phyloP scores from a whole-genome alignment of 2,329 filamentous ascomycete genomes.

The Verticillium albo-atrum region DNA sequence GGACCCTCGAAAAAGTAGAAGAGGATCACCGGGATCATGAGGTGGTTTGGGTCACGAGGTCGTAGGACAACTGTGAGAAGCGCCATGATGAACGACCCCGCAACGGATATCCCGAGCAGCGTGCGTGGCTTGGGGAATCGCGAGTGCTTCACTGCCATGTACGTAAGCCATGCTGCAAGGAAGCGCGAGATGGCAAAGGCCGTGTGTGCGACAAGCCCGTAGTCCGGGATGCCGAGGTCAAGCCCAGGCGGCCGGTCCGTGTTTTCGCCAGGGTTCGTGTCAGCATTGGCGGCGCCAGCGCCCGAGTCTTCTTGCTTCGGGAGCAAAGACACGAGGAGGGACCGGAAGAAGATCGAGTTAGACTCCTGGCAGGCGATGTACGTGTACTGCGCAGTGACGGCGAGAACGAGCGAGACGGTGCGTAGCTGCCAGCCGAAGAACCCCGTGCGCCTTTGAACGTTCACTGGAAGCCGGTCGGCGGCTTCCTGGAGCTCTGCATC shows the following conservation, averaged over 20 bases:
- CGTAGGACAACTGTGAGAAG: constrained; percentile 42
- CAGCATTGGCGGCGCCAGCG: constrained; percentile 17
- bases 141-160: constrained; percentile 39
- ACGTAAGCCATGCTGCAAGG: constrained; percentile 60
- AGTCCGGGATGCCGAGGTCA: constrained; percentile 54
- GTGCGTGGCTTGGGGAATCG: constrained; percentile 63
- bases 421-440: constrained; percentile 46
- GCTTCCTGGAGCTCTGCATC: constrained; percentile 50
- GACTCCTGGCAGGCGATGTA: constrained; percentile 73
- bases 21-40: constrained; percentile 59
- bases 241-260: constrained; percentile 38
- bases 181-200: constrained; percentile 74
- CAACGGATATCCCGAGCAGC: constrained; percentile 59
- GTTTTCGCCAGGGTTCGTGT: constrained; percentile 39
- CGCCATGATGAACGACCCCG: constrained; percentile 54
- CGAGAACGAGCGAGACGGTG: constrained; percentile 60
- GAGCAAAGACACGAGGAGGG: constrained; percentile 39
- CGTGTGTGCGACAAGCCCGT: constrained; percentile 67
- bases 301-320: constrained; percentile 19
- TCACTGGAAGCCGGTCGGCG: constrained; percentile 42
- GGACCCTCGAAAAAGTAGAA: constrained; percentile 81
- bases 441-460: constrained; percentile 42
- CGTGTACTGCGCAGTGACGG: constrained; percentile 70
- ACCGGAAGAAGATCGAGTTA: constrained; percentile 56
- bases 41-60: constrained; percentile 39